Conservation (phyloP, 2,329 filamentous ascomycete genomes). For the Rutstroemia sp. region DNA sequence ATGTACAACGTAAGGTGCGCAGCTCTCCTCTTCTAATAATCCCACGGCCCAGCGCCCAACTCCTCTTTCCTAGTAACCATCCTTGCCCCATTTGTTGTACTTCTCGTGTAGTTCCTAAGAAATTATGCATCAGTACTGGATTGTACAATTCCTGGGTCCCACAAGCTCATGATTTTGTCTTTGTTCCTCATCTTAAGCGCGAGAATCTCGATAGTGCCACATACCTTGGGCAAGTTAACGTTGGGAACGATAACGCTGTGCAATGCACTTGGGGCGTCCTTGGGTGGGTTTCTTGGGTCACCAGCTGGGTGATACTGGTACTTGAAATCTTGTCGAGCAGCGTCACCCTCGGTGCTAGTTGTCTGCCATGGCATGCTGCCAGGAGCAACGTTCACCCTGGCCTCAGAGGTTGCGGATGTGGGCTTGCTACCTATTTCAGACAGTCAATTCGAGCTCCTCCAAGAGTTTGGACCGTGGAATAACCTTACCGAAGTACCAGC, state of each 20-base stretch:
- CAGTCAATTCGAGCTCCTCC: constrained; percentile 17
- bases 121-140: constrained; percentile 10
- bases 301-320: constrained; percentile 64
- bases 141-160: not conserved
- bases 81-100: constrained; percentile 99
- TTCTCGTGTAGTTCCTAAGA: constrained; percentile 79
- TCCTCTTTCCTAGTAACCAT: constrained; percentile 51
- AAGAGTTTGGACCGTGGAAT: not conserved
- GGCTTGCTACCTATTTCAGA: constrained; percentile 63
- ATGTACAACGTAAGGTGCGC: constrained; percentile 17
- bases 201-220: constrained; percentile 18
- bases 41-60: constrained; percentile 23
- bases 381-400: constrained; percentile 63
- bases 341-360: constrained; percentile 55
- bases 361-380: constrained; percentile 89
- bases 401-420: constrained; percentile 77
- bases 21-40: constrained; percentile 4
- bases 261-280: constrained; percentile 88
- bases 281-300: constrained; percentile 65
- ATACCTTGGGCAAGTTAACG: constrained; percentile 83
- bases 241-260: constrained; percentile 93
- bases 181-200: not conserved
- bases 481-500: constrained; percentile 72
- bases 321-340: constrained; percentile 46
- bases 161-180: not conserved